Conservation (phyloP, 1,139 yeast species). For the Nakaseomyces bracarensis region DNA sequence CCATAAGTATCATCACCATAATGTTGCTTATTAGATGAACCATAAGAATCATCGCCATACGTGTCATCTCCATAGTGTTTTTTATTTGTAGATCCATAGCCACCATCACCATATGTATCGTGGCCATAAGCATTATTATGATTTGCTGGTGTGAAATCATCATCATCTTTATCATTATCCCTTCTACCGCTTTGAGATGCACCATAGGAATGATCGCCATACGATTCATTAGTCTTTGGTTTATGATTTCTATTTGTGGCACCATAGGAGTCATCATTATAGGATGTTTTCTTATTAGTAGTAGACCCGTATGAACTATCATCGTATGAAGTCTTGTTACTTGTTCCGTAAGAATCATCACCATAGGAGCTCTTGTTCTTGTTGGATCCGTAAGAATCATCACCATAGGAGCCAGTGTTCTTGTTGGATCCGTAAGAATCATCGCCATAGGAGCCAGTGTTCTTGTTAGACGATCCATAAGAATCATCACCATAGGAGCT, state of each 20-base stretch:
- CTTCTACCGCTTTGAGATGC: constrained; percentile 17
- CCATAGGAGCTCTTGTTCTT: constrained; percentile 19
- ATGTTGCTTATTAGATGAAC: constrained; percentile 18
- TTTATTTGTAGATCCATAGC: constrained; percentile 24
- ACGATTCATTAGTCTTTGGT: constrained; percentile 10
- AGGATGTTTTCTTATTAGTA: constrained; percentile 12
- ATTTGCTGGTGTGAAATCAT: constrained; percentile 15
- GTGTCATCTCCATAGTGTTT: constrained; percentile 16
- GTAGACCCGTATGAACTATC: constrained; percentile 16
- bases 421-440: constrained; percentile 20
- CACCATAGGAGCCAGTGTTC: constrained; percentile 16
- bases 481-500: constrained; percentile 17
- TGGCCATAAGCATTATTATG: constrained; percentile 15
- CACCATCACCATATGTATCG: constrained; percentile 16
- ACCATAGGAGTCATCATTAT: constrained; percentile 11
- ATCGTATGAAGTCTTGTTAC: constrained; percentile 15
- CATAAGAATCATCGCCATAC: constrained; percentile 21
- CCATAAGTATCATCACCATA: constrained; percentile 21
- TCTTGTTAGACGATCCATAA: constrained; percentile 13
- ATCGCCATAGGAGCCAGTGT: constrained; percentile 17
- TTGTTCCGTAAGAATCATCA: constrained; percentile 26
- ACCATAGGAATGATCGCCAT: constrained; percentile 23
- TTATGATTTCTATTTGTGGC: constrained; percentile 15
- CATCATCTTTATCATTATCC: constrained; percentile 11
- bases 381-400: constrained; percentile 13